phyloP scores from a whole-genome alignment of 148 eudicot genomes.

The Chenopodium album region DNA sequence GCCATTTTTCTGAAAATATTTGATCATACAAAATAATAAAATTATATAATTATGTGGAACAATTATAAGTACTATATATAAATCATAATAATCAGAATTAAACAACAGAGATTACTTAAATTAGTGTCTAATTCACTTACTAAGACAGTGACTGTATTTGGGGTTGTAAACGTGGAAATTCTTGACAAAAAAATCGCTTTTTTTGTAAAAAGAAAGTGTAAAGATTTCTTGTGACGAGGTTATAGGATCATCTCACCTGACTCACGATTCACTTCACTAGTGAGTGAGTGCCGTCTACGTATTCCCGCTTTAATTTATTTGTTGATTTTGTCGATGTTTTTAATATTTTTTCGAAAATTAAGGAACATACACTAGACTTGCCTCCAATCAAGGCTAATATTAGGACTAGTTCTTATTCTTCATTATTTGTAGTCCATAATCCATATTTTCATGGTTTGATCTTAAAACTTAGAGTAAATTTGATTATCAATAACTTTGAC shows the following conservation, averaged over 20 bases:
- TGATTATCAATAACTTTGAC: no score
- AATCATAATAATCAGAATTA: no score
- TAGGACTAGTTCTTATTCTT: no score
- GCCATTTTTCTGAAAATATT: neutral
- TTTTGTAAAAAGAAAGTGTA: neutral
- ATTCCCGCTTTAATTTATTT: neutral
- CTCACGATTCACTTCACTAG: neutral
- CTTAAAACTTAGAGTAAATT: no score
- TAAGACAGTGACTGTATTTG: neutral
- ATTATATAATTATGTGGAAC: neutral
- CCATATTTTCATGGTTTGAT: no score
- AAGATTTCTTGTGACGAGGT: neutral
- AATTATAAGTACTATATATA: neutral
- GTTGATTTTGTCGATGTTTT: neutral
- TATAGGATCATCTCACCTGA: neutral
- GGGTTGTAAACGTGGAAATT: neutral
- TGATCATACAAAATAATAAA: constrained; percentile 3
- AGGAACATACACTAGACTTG: neutral
- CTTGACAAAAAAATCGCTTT: neutral
- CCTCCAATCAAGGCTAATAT: no score
- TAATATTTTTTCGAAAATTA: no score
- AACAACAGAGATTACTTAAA: no score
- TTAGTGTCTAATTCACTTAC: neutral
- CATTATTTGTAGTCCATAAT: no score
- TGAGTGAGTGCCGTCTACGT: constrained; percentile 4